Evolutionary conservation across 176 grass and related monocot species (phyloP).

Genomic region (Zea luxurians): DNA sequence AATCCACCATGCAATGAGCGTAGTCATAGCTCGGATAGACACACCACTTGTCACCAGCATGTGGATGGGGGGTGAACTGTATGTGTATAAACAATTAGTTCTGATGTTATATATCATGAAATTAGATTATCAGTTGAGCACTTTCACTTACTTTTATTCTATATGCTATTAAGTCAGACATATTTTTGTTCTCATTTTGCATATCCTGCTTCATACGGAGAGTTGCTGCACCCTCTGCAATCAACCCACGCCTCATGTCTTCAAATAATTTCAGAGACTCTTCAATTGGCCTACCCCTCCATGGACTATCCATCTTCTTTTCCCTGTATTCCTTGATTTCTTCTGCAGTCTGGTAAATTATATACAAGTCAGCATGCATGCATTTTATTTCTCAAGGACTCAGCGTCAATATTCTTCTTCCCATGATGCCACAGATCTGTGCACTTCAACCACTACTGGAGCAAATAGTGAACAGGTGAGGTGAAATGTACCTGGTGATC

Average conservation of each 20-base stretch:
- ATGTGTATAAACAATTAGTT: slow-evolving; percentile 20
- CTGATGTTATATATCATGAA: slow-evolving; percentile 16
- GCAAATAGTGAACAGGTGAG: slow-evolving; percentile 20
- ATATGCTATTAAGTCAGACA: slow-evolving; percentile 95
- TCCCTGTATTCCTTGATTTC: slow-evolving; percentile 95
- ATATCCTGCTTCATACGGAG: slow-evolving; percentile 96
- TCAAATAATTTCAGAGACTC: slow-evolving; percentile 88
- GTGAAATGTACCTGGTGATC: slow-evolving; percentile 78
- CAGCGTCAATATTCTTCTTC: background rate
- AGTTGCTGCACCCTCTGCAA: slow-evolving; percentile 80
- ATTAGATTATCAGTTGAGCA: slow-evolving; percentile 1
- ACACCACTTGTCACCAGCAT: slow-evolving; percentile 93
- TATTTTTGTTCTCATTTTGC: slow-evolving; percentile 97
- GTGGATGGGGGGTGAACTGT: slow-evolving; percentile 90
- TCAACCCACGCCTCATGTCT: slow-evolving; percentile 80
- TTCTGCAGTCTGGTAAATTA: slow-evolving; percentile 69
- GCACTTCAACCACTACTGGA: slow-evolving; percentile 11
- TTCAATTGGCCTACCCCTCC: slow-evolving; percentile 81
- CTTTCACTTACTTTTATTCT: slow-evolving; percentile 79
- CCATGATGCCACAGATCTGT: background rate
- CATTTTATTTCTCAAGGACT: slow-evolving; percentile 33
- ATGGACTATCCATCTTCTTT: slow-evolving; percentile 91
- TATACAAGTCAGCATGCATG: slow-evolving; percentile 26
- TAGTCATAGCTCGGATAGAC: slow-evolving; percentile 98
- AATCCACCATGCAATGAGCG: slow-evolving; percentile 97